Evolutionary conservation across 441 rosid genomes (phyloP).

Genomic region (Croton laevigatus): DNA sequence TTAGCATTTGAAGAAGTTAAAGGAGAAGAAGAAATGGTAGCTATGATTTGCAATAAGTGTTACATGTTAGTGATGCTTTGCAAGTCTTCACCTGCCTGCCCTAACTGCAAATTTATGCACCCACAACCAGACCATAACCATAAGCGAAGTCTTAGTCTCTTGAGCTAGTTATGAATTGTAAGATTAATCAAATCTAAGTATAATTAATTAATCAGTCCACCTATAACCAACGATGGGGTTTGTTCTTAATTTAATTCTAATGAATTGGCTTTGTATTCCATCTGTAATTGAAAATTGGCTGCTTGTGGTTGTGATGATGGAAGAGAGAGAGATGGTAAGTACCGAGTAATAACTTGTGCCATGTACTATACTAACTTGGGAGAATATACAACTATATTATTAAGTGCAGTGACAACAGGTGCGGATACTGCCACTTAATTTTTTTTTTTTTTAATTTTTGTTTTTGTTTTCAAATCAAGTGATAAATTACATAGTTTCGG

Average conservation of each 20-base stretch:
- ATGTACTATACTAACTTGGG: not conserved
- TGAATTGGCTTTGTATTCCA: not conserved
- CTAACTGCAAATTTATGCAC: conserved; percentile 90
- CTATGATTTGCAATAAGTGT: conserved; percentile 68
- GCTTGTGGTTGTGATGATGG: not conserved
- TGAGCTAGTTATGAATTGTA: conserved; percentile 34
- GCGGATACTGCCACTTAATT: too few species aligned
- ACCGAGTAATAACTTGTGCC: not conserved
- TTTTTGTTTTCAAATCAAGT: too few species aligned
- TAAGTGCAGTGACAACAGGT: too few species aligned
- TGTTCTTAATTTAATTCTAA: not conserved
- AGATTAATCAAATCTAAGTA: too few species aligned
- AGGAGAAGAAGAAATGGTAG: conserved; percentile 60
- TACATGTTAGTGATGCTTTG: conserved; percentile 87
- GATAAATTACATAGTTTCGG: too few species aligned
- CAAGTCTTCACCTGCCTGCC: conserved; percentile 73
- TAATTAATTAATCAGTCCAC: too few species aligned
- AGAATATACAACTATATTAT: not conserved
- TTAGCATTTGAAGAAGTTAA: conserved; percentile 36
- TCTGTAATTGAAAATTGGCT: not conserved
- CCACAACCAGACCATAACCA: conserved; percentile 44
- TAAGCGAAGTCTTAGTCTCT: conserved; percentile 48
- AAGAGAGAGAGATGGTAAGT: too few species aligned
- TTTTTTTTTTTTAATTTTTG: too few species aligned
- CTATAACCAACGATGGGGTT: not conserved